phyloP scores from a whole-genome alignment of 495 filamentous ascomycete genomes.

The Platismatia glauca region DNA sequence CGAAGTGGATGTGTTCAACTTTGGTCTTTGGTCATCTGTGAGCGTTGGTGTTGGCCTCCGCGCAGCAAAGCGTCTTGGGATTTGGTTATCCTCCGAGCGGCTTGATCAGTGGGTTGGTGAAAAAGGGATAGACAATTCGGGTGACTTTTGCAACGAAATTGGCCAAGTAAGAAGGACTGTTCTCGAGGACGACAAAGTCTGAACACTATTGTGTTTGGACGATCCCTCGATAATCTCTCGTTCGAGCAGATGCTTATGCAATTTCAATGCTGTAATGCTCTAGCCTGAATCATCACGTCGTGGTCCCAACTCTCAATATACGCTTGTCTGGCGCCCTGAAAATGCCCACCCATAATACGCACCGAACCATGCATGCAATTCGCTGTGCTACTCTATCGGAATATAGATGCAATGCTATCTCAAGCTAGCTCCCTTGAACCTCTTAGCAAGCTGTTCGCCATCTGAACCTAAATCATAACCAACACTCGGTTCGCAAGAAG shows the following conservation, averaged over 20 bases:
- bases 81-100: background rate
- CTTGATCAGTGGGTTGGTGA: background rate
- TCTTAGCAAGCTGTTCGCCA: constrained; percentile 88
- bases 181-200: background rate
- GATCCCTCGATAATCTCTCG: background rate
- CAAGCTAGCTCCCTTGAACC: constrained; percentile 96
- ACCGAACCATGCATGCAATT: background rate
- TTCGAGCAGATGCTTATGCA: background rate
- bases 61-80: background rate
- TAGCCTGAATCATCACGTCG: background rate
- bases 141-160: background rate
- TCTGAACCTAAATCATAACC: constrained; percentile 33
- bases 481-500: constrained; percentile 26
- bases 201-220: background rate
- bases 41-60: background rate
- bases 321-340: background rate
- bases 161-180: background rate
- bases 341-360: background rate
- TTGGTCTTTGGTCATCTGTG: background rate
- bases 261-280: background rate
- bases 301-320: background rate
- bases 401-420: constrained; percentile 35
- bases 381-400: constrained; percentile 1
- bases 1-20: background rate
- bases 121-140: background rate